A percentile compares a stretch with the other conserved stretches of the same genome.
Conservation (phyloP, 225 moss, liverwort and hornwort genomes). For the Polytrichum formosum region DNA sequence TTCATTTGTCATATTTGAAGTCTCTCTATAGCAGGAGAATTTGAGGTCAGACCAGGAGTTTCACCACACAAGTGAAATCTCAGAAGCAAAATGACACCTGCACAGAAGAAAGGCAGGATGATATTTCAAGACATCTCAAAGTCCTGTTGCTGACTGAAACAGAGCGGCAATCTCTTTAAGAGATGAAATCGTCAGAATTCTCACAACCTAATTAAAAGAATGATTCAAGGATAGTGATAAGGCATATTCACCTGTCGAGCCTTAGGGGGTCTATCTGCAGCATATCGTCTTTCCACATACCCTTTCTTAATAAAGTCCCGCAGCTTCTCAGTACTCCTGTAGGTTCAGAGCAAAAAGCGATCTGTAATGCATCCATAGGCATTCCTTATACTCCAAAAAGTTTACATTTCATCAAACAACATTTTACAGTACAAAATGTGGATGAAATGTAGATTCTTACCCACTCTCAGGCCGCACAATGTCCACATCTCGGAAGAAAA, state of each 20-base stretch:
- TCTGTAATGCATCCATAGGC: conserved; percentile 2
- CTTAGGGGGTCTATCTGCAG: conserved; percentile 69
- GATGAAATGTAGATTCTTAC: conserved; percentile 20
- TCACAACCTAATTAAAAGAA: too few species aligned
- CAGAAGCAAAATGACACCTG: too few species aligned
- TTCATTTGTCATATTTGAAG: too few species aligned
- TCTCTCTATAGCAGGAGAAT: neutral
- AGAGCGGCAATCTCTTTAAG: too few species aligned
- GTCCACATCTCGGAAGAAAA: conserved; percentile 46
- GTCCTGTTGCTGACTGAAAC: too few species aligned
- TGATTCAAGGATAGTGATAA: neutral
- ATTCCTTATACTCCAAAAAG: neutral
- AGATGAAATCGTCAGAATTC: too few species aligned
- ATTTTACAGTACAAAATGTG: neutral
- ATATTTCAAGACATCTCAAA: too few species aligned
- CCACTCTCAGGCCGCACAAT: conserved; percentile 52
- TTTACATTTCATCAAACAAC: neutral
- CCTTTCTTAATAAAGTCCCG: conserved; percentile 90
- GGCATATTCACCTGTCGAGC: conserved; percentile 68
- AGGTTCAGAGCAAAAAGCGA: conserved; percentile 5
- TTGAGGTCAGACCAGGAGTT: neutral
- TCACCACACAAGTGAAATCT: neutral
- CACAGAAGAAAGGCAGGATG: too few species aligned
- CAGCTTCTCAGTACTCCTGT: conserved; percentile 74
- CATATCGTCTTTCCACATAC: conserved; percentile 77